Conservation (phyloP, 768 basidiomycete genomes). For the Rhodocollybia butyracea region DNA sequence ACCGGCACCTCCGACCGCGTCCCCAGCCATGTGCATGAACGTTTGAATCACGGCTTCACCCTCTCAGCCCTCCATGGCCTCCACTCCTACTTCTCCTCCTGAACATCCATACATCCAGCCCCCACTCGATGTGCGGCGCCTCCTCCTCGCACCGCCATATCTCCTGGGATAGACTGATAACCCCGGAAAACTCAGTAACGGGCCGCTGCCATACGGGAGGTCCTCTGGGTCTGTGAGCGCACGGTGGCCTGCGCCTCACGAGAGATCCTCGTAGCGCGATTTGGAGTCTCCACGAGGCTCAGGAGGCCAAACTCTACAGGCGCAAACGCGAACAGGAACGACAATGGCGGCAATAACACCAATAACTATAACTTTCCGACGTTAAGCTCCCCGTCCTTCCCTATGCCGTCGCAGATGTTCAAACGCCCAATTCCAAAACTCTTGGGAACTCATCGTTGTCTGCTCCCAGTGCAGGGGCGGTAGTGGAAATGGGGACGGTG, state of each 20-base stretch:
- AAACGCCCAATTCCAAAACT: too few relatives aligned
- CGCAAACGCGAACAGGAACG: too few relatives aligned
- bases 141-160: background rate
- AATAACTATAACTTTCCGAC: conserved; percentile 5
- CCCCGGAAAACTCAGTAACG: background rate
- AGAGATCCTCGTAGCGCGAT: background rate
- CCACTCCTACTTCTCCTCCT: conserved; percentile 1
- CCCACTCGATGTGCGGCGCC: background rate
- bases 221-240: background rate
- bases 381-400: conserved; percentile 1
- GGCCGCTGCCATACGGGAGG: background rate
- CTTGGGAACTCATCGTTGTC: background rate
- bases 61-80: background rate
- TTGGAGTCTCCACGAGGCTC: background rate
- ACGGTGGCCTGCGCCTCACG: background rate
- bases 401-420: background rate
- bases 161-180: background rate
- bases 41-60: background rate
- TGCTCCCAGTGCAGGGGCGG: background rate
- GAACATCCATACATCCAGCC: background rate
- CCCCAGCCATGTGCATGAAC: background rate
- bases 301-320: background rate
- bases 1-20: background rate
- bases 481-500: background rate
- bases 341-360: too few relatives aligned